These are phyloP conservation scores for Pseudogymnoascus sp. DNA, from an alignment of 2,329 filamentous ascomycete species.

Conservation along the genomic window DNA sequence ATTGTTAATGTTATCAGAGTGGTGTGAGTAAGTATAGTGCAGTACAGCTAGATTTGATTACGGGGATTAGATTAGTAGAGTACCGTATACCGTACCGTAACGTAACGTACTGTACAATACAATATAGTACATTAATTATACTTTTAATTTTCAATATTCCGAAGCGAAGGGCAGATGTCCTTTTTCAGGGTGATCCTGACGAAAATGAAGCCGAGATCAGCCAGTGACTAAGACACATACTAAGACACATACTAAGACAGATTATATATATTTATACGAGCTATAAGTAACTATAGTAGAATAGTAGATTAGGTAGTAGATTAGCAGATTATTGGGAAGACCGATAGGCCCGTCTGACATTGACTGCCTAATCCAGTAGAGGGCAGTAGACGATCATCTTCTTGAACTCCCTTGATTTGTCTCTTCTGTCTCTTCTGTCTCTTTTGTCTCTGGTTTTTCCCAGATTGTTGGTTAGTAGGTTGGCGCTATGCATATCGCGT, in stretches of 20 bases:
- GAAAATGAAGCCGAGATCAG: conserved; percentile 2
- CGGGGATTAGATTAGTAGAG: no score
- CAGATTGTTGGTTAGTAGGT: neutral
- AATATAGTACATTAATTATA: neutral
- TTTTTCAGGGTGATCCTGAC: neutral
- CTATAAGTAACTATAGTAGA: neutral
- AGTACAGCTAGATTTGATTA: neutral
- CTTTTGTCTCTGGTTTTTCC: neutral
- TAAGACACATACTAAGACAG: neutral
- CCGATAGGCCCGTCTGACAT: neutral
- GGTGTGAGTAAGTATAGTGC: neutral
- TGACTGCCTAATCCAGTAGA: neutral
- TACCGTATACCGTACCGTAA: no score
- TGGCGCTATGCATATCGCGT: neutral
- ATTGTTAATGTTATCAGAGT: neutral
- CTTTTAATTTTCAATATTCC: neutral
- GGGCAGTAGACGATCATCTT: neutral
- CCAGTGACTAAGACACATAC: neutral
- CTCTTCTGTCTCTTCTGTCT: neutral
- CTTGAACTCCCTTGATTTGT: neutral
- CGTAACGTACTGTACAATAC: neutral
- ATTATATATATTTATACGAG: conserved; percentile 1
- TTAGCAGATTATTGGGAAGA: no score
- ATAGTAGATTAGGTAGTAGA: no score
- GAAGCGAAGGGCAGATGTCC: neutral